A percentile compares a stretch with the other conserved stretches of the same genome.
These are phyloP conservation scores for Astrothelium subdiscretum DNA, from an alignment of 495 filamentous ascomycete species.

Conservation along the genomic window DNA sequence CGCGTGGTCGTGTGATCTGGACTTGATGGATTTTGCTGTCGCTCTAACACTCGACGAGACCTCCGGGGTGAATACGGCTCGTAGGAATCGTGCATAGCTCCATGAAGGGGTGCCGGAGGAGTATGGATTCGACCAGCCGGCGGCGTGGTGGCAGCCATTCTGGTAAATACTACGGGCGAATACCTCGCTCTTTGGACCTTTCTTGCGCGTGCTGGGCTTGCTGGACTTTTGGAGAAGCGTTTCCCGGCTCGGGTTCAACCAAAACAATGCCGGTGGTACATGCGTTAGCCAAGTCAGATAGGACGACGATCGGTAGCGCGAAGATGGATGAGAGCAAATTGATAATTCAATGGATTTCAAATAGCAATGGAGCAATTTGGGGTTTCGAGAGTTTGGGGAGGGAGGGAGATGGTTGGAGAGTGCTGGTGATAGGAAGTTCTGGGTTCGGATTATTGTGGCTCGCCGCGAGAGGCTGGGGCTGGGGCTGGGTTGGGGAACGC, in stretches of 20 bases:
- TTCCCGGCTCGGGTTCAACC: neutral
- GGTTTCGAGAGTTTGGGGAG: neutral
- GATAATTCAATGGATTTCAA: neutral
- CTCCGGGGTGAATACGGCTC: slow-evolving; percentile 57
- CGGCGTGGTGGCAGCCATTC: slow-evolving; percentile 57
- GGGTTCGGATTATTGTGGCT: neutral
- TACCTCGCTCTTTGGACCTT: neutral
- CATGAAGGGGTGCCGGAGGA: slow-evolving; percentile 63
- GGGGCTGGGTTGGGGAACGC: neutral
- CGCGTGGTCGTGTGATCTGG: neutral
- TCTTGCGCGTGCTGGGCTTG: neutral
- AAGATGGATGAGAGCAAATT: neutral
- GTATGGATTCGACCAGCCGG: slow-evolving; percentile 44
- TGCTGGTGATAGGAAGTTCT: neutral
- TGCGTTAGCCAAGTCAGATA: neutral
- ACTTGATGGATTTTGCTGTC: slow-evolving; percentile 24
- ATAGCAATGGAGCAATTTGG: neutral
- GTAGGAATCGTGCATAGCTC: slow-evolving; percentile 54
- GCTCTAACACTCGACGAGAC: slow-evolving; percentile 21
- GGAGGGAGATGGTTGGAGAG: neutral
- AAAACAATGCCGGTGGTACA: neutral
- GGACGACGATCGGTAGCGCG: neutral
- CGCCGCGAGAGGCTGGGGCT: neutral
- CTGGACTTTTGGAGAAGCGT: neutral
- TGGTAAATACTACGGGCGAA: slow-evolving; percentile 3